Evolutionary conservation across 1,284 basidiomycete genomes (phyloP).

Genomic region (Marasmius tenuissimus): DNA sequence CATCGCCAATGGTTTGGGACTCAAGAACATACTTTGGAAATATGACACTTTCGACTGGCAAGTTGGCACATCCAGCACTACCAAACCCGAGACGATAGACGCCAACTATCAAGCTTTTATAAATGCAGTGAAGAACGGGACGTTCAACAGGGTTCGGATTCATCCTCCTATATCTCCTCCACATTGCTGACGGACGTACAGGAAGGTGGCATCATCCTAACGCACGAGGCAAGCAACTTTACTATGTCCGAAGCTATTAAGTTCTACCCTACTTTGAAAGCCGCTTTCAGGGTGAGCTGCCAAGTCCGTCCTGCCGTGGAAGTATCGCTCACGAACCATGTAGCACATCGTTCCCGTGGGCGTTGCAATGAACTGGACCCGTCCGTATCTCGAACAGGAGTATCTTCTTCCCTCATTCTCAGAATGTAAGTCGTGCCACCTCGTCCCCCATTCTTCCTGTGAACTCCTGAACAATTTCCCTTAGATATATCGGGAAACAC

Average conservation of each 20-base stretch:
- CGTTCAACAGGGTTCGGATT: conserved; percentile 3
- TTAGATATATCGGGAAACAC: not conserved
- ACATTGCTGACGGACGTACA: not conserved
- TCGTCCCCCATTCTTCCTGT: not conserved
- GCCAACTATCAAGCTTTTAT: conserved; percentile 13
- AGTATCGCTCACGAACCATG: not conserved
- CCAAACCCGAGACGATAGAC: conserved; percentile 2
- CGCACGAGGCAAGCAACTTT: conserved; percentile 17
- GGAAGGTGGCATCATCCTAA: conserved; percentile 16
- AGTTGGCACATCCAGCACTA: not conserved
- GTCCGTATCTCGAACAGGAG: conserved; percentile 14
- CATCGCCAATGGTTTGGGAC: conserved; percentile 47
- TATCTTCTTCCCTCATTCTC: conserved; percentile 4
- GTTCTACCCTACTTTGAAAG: conserved; percentile 11
- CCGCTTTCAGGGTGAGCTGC: conserved; percentile 10
- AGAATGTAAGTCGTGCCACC: conserved; percentile 6
- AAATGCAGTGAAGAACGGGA: not conserved
- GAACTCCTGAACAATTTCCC: not conserved
- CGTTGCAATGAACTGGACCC: conserved; percentile 12
- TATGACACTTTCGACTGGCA: conserved; percentile 13
- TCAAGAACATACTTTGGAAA: conserved; percentile 13
- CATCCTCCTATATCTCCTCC: not conserved
- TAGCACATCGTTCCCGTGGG: conserved; percentile 16
- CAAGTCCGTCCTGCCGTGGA: not conserved
- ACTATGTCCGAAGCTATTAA: conserved; percentile 18